These are phyloP conservation scores for Salix udensis DNA, from an alignment of 345 rosid species.

Conservation along the genomic window DNA sequence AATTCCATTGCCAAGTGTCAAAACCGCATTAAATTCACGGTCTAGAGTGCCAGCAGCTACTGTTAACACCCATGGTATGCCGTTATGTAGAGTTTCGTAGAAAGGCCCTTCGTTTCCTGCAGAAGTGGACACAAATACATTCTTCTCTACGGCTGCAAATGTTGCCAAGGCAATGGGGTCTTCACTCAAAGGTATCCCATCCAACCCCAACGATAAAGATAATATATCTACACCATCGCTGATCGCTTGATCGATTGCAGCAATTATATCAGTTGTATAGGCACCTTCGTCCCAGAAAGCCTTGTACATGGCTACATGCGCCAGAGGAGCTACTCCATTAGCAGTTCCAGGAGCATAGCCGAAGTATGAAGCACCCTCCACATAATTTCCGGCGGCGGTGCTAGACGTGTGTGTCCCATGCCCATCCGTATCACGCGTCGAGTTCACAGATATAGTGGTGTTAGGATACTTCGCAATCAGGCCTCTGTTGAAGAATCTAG, in stretches of 20 bases:
- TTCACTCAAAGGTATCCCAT: slow-evolving; percentile 15
- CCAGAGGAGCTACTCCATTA: slow-evolving; percentile 21
- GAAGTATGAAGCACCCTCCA: slow-evolving; percentile 25
- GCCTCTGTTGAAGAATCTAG: slow-evolving; percentile 30
- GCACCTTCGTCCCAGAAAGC: slow-evolving; percentile 25
- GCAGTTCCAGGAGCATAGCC: slow-evolving; percentile 30
- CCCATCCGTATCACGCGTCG: slow-evolving; percentile 21
- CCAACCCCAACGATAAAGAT: slow-evolving; percentile 26
- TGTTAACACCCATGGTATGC: slow-evolving; percentile 40
- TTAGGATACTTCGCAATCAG: slow-evolving; percentile 15
- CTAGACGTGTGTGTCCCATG: slow-evolving; percentile 37
- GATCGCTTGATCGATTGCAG: slow-evolving; percentile 26
- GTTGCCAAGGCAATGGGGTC: slow-evolving; percentile 35
- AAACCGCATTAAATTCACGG: slow-evolving; percentile 28
- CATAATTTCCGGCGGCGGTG: slow-evolving; percentile 34
- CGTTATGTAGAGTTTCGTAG: slow-evolving; percentile 27
- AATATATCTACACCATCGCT: slow-evolving; percentile 18
- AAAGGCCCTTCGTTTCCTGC: slow-evolving; percentile 27
- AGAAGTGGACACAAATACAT: slow-evolving; percentile 23
- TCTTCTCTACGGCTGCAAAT: slow-evolving; percentile 35
- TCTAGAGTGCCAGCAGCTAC: slow-evolving; percentile 38
- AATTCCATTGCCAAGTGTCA: slow-evolving; percentile 28
- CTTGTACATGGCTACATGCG: slow-evolving; percentile 31
- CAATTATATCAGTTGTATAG: slow-evolving; percentile 21
- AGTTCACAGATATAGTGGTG: slow-evolving; percentile 23